These are phyloP conservation scores for Epichloe typhina DNA, from an alignment of 2,329 filamentous ascomycete genomes.

Conservation along the genomic window DNA sequence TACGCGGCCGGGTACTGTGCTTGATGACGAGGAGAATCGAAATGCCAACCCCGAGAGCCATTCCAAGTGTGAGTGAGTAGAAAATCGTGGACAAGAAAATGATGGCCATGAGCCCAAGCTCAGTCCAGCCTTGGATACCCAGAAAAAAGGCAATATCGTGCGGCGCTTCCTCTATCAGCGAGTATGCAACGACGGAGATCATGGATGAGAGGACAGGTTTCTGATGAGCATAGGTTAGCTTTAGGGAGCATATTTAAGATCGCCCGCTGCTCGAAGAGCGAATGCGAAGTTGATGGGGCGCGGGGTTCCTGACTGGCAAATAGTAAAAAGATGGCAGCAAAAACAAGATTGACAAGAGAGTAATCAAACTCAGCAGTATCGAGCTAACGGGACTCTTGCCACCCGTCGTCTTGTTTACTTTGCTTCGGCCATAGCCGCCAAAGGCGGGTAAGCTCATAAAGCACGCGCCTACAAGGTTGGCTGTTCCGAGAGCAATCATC, in stretches of 20 bases:
- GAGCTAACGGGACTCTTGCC: conserved; percentile 90
- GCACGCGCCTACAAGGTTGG: conserved; percentile 81
- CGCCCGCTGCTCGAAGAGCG: no score
- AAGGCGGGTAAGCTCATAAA: conserved; percentile 92
- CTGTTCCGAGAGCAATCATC: conserved; percentile 77
- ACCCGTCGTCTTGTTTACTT: conserved; percentile 86
- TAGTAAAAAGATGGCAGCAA: conserved; percentile 89
- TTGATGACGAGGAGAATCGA: conserved; percentile 82
- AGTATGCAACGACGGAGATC: conserved; percentile 91
- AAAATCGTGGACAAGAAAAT: conserved; percentile 91
- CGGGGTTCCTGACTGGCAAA: conserved; percentile 54
- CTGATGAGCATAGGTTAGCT: conserved; percentile 26
- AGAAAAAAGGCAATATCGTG: conserved; percentile 92
- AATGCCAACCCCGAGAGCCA: conserved; percentile 84
- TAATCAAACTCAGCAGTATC: conserved; percentile 71
- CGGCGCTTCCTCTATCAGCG: conserved; percentile 87
- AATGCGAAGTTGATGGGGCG: background rate
- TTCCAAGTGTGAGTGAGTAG: conserved; percentile 86
- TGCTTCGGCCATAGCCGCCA: conserved; percentile 90
- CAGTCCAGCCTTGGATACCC: conserved; percentile 71
- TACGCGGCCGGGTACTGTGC: conserved; percentile 81
- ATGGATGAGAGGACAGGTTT: conserved; percentile 90
- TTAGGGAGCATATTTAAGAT: background rate
- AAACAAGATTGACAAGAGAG: conserved; percentile 67
- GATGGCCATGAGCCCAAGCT: conserved; percentile 73